Evolutionary conservation across 352 stramenopile genomes (phyloP), one percentile per base, ranked within the genome.

Genomic region (Phytophthora idaei): DNA sequence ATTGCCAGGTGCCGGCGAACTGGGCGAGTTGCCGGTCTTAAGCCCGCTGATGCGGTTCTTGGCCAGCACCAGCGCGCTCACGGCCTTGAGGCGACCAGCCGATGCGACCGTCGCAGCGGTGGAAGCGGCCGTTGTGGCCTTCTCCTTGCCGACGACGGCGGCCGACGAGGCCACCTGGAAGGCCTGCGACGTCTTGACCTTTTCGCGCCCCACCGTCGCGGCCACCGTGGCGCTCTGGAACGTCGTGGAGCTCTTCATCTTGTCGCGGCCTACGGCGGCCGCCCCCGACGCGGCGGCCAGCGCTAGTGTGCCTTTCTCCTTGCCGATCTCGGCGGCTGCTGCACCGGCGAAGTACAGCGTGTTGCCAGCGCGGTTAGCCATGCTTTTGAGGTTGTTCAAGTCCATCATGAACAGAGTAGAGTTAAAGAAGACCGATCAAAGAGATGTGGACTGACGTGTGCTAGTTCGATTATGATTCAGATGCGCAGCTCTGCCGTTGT

Each of bases 361-460:
- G 69, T 90, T 90, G 54, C 81, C 83, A 27, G 83, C 83, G 63
- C 83, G 83, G 64, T 88, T 92, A 14, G 80, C 81, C 78, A 92
- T 89, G 60, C 64, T 80, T 66, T 89, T 89, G 65, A 88, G 69
- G 70, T 87, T 88, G 37, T 86, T 83, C 69, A 91, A 76, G 55
- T 77, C 77, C 72, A 78, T 78, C 37, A 41, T 67, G 17, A 12
- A 61, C 36, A 14, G 42, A 21, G 15, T 4, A 14, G 36, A 21
- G 15, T 4, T 1, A 25, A 8, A 12, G 15, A 42, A 11, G 17
- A 37, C 21, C 36, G 36, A 34, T 34, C 29, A 34, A 34, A 21
- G 15, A 25, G 57, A 51, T 45, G 47, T 49, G 21, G 17, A 45
- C 34, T 62, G 42, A 55, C 32, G 68, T 64, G 45, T 51, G 61